phyloP scores from a whole-genome alignment of 2,329 filamentous ascomycete genomes.

The Epichloe bromicola region DNA sequence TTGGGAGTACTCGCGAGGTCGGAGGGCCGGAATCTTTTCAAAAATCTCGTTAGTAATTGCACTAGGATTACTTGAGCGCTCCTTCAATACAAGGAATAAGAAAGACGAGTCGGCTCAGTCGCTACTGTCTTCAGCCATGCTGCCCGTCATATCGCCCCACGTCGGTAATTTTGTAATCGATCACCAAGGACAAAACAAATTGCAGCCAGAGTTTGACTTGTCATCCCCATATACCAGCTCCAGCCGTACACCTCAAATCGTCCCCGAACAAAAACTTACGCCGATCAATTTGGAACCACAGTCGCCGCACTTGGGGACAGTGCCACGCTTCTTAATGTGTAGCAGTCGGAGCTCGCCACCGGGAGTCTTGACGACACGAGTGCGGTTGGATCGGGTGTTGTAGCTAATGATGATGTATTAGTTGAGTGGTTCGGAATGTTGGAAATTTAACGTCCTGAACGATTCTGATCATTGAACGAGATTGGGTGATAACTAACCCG shows the following conservation, averaged over 20 bases:
- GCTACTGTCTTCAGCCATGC: neutral
- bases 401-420: constrained; percentile 44
- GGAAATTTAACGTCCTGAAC: neutral
- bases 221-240: neutral
- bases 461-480: neutral
- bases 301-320: constrained; percentile 97
- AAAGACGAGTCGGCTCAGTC: neutral
- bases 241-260: constrained; percentile 5
- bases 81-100: neutral
- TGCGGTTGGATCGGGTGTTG: constrained; percentile 97
- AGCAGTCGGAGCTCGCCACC: constrained; percentile 91
- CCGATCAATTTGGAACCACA: constrained; percentile 95
- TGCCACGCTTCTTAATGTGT: constrained; percentile 99
- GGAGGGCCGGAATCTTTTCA: constrained; percentile 79
- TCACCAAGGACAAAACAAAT: neutral
- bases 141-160: neutral
- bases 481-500: constrained; percentile 44
- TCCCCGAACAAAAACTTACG: constrained; percentile 51
- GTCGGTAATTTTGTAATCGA: neutral
- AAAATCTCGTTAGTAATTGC: constrained; percentile 7
- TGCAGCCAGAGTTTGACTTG: neutral
- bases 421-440: neutral
- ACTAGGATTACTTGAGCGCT: neutral
- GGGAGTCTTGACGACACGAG: constrained; percentile 89
- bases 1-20: constrained; percentile 92